Base-by-base conservation (phyloP, 805 yeast species). In the Yamadazyma laniorum region DNA sequence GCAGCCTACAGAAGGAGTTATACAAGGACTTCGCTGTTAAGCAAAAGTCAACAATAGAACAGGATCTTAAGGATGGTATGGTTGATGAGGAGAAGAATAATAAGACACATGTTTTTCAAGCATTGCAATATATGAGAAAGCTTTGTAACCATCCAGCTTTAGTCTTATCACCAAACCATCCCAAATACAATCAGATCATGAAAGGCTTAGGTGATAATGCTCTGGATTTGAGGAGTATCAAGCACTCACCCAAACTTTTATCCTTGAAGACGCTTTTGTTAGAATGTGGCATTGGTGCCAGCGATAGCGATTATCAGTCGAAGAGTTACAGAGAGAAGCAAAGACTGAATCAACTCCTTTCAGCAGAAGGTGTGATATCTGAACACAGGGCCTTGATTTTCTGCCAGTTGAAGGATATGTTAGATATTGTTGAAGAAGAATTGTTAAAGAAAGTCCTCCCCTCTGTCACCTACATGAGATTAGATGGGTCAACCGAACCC, bases 371-470 rank as follows among this genome's bases (percentile, higher is more conserved):
- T 2, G 93, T 86, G 14, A 91, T 91, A 49, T 83, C 95, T 25
- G 97, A 89, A 57, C 99, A 93, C 61, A 77, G 99, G 40, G 99
- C 95, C 1, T 74, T 93, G 51, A 82, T 93, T 33, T 93, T 93
- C 61, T 93, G 97, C 63, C 99, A 93, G 59, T 75, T 93, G 65
- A 93, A 91, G 56, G 99, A 93, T 55, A 93, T 93, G 99, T 72
- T 93, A 48, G 97, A 93, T 55, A 85, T 93, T 72, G 96, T 95
- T 28, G 99, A 95, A 61, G 80, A 82, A 39, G 96, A 93, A 49
- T 70, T 93, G 37, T 74, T 93, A 48, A 81, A 77, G 53, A 86
- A 80, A 54, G 76, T 79, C 51, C 78, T 93, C 82, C 98, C 98
- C 1, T 72, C 85, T 2, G 98, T 93, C 2, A 82, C 96, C 0